Evolutionary conservation across 2,329 filamentous ascomycete species (phyloP).

Genomic region (Aspergillus ustus): DNA sequence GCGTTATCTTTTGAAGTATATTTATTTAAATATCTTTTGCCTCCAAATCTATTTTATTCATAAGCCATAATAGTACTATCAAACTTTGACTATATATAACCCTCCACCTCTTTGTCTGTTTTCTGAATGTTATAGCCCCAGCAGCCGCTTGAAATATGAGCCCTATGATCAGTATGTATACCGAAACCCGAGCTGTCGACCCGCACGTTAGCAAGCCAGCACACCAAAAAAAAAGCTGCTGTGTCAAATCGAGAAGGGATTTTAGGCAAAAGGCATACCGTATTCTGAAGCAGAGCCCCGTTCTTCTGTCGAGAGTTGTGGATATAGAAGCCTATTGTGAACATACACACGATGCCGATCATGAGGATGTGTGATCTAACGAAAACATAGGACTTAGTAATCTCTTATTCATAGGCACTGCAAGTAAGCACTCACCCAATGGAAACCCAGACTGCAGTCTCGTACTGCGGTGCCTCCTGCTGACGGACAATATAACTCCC

Average conservation of each 20-base stretch:
- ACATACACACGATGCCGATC: conserved; percentile 57
- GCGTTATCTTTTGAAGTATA: too few relatives aligned
- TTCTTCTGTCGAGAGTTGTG: conserved; percentile 55
- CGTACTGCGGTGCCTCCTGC: conserved; percentile 65
- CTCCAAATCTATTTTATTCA: too few relatives aligned
- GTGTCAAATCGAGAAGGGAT: background rate
- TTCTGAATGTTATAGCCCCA: too few relatives aligned
- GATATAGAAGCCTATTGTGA: conserved; percentile 59
- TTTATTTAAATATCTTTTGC: too few relatives aligned
- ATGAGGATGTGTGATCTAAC: conserved; percentile 62
- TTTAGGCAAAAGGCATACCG: conserved; percentile 26
- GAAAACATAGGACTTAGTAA: background rate
- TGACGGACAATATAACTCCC: conserved; percentile 69
- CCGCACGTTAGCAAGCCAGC: background rate
- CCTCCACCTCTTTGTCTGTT: too few relatives aligned
- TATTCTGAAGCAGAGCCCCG: conserved; percentile 57
- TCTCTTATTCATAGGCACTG: background rate
- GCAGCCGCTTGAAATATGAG: too few relatives aligned
- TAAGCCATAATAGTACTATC: too few relatives aligned
- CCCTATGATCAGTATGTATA: conserved; percentile 12
- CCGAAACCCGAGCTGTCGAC: conserved; percentile 8
- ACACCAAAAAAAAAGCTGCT: too few relatives aligned
- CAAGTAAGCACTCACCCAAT: conserved; percentile 52
- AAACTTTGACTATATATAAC: too few relatives aligned
- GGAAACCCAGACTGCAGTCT: conserved; percentile 69